Conservation (phyloP, 345 rosid species). For the Aegle marmelos region DNA sequence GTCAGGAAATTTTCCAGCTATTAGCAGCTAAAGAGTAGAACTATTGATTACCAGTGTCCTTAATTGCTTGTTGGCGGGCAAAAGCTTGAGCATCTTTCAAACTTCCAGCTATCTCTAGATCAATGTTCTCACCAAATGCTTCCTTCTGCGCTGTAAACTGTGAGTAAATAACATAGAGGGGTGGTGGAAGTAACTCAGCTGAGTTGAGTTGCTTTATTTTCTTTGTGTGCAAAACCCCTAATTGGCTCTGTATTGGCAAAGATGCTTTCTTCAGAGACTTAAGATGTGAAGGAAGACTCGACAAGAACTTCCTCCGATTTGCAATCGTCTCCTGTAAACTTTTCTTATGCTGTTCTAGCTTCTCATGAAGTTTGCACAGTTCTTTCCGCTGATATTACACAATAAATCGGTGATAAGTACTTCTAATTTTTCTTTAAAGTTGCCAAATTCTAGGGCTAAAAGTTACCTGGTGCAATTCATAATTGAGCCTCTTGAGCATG, state of each 20-base stretch:
- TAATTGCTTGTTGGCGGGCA: conserved; percentile 70
- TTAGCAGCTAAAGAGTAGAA: not conserved
- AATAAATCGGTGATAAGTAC: not conserved
- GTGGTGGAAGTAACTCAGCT: conserved; percentile 91
- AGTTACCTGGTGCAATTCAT: conserved; percentile 83
- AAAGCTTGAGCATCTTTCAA: conserved; percentile 71
- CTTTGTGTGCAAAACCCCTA: conserved; percentile 66
- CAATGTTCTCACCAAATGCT: conserved; percentile 78
- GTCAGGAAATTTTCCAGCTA: not conserved
- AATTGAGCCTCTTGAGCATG: conserved; percentile 85
- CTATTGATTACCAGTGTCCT: conserved; percentile 47
- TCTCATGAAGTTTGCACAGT: conserved; percentile 66
- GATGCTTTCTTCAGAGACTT: conserved; percentile 92
- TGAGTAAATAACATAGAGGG: conserved; percentile 80
- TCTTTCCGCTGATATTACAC: conserved; percentile 62
- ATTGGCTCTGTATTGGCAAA: conserved; percentile 80
- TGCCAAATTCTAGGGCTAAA: not conserved
- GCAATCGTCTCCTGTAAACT: conserved; percentile 66
- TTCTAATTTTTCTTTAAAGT: not conserved
- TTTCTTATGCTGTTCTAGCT: conserved; percentile 65
- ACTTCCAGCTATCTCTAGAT: conserved; percentile 73
- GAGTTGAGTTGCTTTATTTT: conserved; percentile 74
- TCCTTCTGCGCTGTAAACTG: conserved; percentile 80
- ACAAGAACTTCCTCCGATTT: conserved; percentile 76
- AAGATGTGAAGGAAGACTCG: conserved; percentile 78